These are phyloP conservation scores for Hansenula sp. DNA, from an alignment of 1,139 yeast genomes.

Conservation along the genomic window DNA sequence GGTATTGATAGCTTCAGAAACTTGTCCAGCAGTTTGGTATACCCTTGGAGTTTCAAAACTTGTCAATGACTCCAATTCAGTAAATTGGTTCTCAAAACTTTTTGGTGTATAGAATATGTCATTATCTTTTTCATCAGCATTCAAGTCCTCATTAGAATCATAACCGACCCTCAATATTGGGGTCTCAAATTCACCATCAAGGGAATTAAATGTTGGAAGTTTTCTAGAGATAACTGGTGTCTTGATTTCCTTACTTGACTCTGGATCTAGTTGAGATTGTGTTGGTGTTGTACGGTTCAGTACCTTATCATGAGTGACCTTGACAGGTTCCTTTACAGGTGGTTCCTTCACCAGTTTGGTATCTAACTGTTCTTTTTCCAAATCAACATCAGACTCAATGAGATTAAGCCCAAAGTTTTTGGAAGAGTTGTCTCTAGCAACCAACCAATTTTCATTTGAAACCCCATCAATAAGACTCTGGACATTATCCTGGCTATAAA, in stretches of 20 bases:
- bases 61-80: background rate
- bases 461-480: background rate
- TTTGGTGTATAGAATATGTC: conserved; percentile 22
- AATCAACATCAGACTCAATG: background rate
- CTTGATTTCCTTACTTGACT: background rate
- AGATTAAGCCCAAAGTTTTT: background rate
- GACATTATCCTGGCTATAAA: background rate
- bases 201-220: conserved; percentile 13
- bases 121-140: conserved; percentile 5
- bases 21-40: too few species aligned
- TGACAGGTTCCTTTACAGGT: too few species aligned
- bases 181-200: conserved; percentile 17
- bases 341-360: too few species aligned
- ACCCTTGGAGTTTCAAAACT: background rate
- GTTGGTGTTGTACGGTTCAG: background rate
- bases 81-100: conserved; percentile 11
- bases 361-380: too few species aligned
- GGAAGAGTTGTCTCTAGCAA: conserved; percentile 19
- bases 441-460: conserved; percentile 11
- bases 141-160: conserved; percentile 9
- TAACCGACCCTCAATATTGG: conserved; percentile 17
- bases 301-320: too few species aligned
- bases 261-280: background rate
- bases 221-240: background rate
- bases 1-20: too few species aligned